Conservation (phyloP, 179 eudicot genomes). For the Carnegiea gigantea region DNA sequence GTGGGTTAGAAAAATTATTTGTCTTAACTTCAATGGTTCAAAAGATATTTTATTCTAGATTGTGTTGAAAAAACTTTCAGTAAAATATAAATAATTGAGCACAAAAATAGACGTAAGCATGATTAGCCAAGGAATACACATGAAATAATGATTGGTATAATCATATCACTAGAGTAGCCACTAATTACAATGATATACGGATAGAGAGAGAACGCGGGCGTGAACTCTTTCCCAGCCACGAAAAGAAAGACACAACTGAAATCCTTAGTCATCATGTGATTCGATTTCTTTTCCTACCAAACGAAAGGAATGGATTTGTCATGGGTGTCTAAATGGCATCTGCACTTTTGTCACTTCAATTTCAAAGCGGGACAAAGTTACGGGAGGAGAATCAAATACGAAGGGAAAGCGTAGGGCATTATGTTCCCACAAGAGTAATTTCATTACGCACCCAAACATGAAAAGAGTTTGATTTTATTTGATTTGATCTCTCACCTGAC, state of each 20-base stretch:
- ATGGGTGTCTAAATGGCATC: neutral
- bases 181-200: neutral
- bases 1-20: too few species aligned
- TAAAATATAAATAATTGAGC: too few species aligned
- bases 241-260: neutral
- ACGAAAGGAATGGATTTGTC: neutral
- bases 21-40: too few species aligned
- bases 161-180: neutral
- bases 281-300: neutral
- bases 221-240: neutral
- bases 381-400: neutral
- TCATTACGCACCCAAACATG: neutral
- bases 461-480: neutral
- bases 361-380: neutral
- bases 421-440: slow-evolving; percentile 1
- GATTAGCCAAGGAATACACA: neutral
- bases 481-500: neutral
- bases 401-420: neutral
- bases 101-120: too few species aligned
- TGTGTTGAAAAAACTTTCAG: too few species aligned
- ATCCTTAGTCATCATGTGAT: neutral
- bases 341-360: slow-evolving; percentile 4
- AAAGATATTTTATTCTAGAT: too few species aligned
- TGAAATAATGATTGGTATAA: neutral
- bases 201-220: neutral